These are phyloP conservation scores for Annulohypoxylon moriforme DNA, from an alignment of 495 filamentous ascomycete genomes.

Conservation along the genomic window DNA sequence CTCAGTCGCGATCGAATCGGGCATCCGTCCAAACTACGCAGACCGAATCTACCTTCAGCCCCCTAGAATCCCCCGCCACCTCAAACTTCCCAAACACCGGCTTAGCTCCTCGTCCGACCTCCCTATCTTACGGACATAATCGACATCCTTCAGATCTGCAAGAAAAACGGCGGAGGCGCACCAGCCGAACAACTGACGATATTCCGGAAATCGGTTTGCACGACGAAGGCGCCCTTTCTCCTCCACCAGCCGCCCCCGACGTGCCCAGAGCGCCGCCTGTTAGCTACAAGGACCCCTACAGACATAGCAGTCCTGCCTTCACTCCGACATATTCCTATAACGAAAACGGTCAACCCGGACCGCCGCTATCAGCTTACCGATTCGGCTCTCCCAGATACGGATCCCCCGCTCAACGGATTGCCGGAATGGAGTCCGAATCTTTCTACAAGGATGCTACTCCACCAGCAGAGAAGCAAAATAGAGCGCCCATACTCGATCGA, in stretches of 20 bases:
- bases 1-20: conserved; percentile 52
- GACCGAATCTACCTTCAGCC: conserved; percentile 63
- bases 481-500: conserved; percentile 51
- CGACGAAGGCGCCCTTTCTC: conserved; percentile 50
- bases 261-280: conserved; percentile 67
- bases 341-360: conserved; percentile 42
- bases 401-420: conserved; percentile 25
- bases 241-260: conserved; percentile 66
- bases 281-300: conserved; percentile 66
- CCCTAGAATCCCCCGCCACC: conserved; percentile 61
- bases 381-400: conserved; percentile 32
- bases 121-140: conserved; percentile 57
- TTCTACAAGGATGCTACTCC: conserved; percentile 51
- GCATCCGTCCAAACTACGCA: conserved; percentile 57
- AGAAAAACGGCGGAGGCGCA: conserved; percentile 52
- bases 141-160: conserved; percentile 57
- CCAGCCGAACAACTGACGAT: conserved; percentile 48
- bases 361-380: conserved; percentile 40
- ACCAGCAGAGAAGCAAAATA: conserved; percentile 43
- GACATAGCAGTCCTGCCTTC: conserved; percentile 50
- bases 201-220: conserved; percentile 38
- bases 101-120: conserved; percentile 62
- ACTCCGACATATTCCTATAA: conserved; percentile 48
- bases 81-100: conserved; percentile 60
- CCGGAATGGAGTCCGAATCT: conserved; percentile 56